Base-by-base conservation (phyloP, 352 stramenopile species). In the Phytophthora aleatoria region DNA sequence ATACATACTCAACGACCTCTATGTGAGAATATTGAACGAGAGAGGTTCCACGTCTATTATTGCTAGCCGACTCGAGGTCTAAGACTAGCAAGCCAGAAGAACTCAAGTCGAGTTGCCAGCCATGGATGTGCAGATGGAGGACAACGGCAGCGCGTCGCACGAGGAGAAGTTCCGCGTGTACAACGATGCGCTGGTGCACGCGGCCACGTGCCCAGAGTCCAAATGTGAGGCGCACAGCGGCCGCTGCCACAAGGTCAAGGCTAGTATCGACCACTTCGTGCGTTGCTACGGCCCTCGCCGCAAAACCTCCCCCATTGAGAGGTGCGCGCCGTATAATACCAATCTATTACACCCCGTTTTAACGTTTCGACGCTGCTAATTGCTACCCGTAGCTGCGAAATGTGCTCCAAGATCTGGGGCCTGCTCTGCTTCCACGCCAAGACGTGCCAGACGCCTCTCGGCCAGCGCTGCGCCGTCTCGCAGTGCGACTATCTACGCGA, bases 221-320 rank as follows among this genome's bases (percentile, higher is more conserved):
- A 75, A 91, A 5, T 96, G 87, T 55, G 74, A 77, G 50, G 81
- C 74, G 43, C 69, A 73, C 51, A 76, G 78, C 38, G 82, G 81
- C 9, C 86, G 87, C 33, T 96, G 87, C 63, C 85, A 94, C 64
- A 96, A 96, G 71, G 84, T 96, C 41, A 94, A 92, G 57, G 81
- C 78, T n/a, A 92, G 85, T 51, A 93, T 94, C 65, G 82, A 94
- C 68, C 87, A 96, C 71, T 96, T 96, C 48, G 81, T 94, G 61
- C 83, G 84, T 27, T 96, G 87, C 59, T 96, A 94, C 59, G 81
- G 85, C 5, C 79, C 85, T 31, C 84, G 87, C 31, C 82, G 87
- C 45, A 80, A 79, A 28, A 44, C 71, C 30, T 90, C 81, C 9
- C 77, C 85, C 13, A 93, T 96, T 56, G 87, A 96, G 64, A 94